Percentiles rank a stretch among this genome's conserved stretches.
Evolutionary conservation across 2,329 filamentous ascomycete species (phyloP).

Genomic region (Penicillium sp.): DNA sequence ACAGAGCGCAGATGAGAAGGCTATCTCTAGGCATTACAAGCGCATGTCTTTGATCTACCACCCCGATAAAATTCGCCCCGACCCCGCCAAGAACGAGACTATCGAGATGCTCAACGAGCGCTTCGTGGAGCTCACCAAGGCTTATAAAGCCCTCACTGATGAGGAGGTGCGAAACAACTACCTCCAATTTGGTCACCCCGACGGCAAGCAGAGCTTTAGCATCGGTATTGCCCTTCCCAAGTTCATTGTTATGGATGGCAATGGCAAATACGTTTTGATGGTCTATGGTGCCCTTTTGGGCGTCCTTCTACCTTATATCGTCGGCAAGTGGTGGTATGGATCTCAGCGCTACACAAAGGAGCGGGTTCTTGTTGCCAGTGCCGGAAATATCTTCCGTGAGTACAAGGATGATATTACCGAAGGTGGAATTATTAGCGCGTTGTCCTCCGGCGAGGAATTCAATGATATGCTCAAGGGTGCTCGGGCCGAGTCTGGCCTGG

Average conservation of each 20-base stretch:
- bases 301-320: slow-evolving; percentile 84
- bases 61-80: slow-evolving; percentile 86
- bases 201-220: slow-evolving; percentile 97
- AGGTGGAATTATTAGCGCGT: slow-evolving; percentile 72
- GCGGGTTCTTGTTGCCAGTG: slow-evolving; percentile 86
- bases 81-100: slow-evolving; percentile 85
- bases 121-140: slow-evolving; percentile 95
- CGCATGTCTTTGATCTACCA: slow-evolving; percentile 81
- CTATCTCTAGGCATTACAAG: slow-evolving; percentile 90
- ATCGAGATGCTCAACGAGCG: slow-evolving; percentile 76
- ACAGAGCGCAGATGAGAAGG: slow-evolving; percentile 77
- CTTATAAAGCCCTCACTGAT: slow-evolving; percentile 95
- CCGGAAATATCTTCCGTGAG: slow-evolving; percentile 90
- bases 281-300: slow-evolving; percentile 86
- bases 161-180: slow-evolving; percentile 98
- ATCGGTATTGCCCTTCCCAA: slow-evolving; percentile 95
- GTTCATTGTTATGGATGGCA: slow-evolving; percentile 87
- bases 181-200: slow-evolving; percentile 90
- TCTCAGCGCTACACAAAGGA: slow-evolving; percentile 91
- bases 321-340: slow-evolving; percentile 98
- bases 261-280: slow-evolving; percentile 90
- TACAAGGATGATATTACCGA: slow-evolving; percentile 82
- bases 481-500: slow-evolving; percentile 74
- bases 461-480: slow-evolving; percentile 71
- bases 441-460: slow-evolving; percentile 86